Percentiles rank a stretch among this genome's conserved stretches.
phyloP scores from a whole-genome alignment of 495 filamentous ascomycete genomes.

The Penicillium mononematosum region DNA sequence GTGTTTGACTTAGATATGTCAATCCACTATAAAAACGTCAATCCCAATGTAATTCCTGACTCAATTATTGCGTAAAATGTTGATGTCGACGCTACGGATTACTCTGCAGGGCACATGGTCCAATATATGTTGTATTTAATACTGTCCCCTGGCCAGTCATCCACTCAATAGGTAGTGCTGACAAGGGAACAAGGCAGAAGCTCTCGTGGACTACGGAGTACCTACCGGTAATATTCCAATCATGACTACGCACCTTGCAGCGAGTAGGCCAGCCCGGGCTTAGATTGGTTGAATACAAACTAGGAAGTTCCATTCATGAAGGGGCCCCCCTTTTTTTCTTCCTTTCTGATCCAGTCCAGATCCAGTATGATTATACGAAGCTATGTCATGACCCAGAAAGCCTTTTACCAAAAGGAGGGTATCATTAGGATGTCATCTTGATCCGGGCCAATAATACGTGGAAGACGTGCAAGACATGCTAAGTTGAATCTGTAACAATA shows the following conservation, averaged over 20 bases:
- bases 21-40: constrained; percentile 4
- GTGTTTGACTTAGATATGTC: neutral
- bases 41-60: neutral
- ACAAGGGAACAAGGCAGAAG: constrained; percentile 8
- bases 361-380: neutral
- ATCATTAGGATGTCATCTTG: constrained; percentile 25
- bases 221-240: constrained; percentile 23
- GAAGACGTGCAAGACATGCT: neutral
- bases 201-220: constrained; percentile 20
- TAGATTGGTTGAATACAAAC: constrained; percentile 17
- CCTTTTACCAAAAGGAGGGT: neutral
- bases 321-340: constrained; percentile 18
- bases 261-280: constrained; percentile 10
- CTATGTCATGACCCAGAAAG: neutral
- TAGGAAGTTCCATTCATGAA: constrained; percentile 13
- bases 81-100: neutral
- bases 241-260: constrained; percentile 33
- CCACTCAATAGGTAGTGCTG: neutral
- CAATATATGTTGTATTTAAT: constrained; percentile 19
- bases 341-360: neutral
- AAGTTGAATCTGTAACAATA: constrained; percentile 18
- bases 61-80: constrained; percentile 5
- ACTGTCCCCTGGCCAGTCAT: constrained; percentile 17
- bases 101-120: constrained; percentile 14
- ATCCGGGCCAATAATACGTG: constrained; percentile 17